Conservation (phyloP, 208 protist genomes). For the Leishmania gerbilli region DNA sequence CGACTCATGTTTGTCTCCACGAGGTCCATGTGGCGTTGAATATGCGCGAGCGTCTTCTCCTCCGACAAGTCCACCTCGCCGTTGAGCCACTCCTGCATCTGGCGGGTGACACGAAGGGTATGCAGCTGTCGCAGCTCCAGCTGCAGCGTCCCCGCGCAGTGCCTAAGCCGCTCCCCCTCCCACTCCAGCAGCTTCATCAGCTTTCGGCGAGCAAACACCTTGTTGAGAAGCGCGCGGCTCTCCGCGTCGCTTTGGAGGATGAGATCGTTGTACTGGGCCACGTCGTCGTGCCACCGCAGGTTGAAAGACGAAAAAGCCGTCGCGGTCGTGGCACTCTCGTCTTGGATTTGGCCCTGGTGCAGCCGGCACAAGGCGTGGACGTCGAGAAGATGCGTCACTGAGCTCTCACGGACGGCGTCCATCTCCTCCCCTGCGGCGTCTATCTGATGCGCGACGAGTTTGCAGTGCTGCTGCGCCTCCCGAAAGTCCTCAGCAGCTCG, state of each 20-base stretch:
- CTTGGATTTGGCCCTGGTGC: constrained; percentile 94
- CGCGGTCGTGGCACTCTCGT: constrained; percentile 77
- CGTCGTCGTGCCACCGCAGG: constrained; percentile 66
- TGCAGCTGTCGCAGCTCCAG: constrained; percentile 93
- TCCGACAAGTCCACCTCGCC: constrained; percentile 66
- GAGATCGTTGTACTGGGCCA: constrained; percentile 82
- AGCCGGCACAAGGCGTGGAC: constrained; percentile 73
- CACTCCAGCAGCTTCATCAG: constrained; percentile 77
- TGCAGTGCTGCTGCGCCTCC: constrained; percentile 31
- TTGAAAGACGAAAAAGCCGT: constrained; percentile 83
- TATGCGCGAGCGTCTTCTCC: constrained; percentile 60
- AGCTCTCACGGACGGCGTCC: constrained; percentile 21
- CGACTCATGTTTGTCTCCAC: constrained; percentile 67
- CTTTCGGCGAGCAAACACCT: constrained; percentile 82
- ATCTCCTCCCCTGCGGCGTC: constrained; percentile 33
- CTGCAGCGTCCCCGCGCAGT: constrained; percentile 76
- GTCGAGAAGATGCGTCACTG: constrained; percentile 57
- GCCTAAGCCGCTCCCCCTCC: constrained; percentile 74
- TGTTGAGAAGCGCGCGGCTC: constrained; percentile 67
- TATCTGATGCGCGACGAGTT: constrained; percentile 20
- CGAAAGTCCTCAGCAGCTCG: constrained; percentile 23
- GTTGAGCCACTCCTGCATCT: constrained; percentile 94
- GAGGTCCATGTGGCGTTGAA: constrained; percentile 80
- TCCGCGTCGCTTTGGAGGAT: constrained; percentile 84
- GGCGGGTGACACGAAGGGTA: constrained; percentile 94